Evolutionary conservation across 2,329 filamentous ascomycete species (phyloP), one percentile per base, ranked within the genome.

Genomic region (Macroventuria anomochaeta): DNA sequence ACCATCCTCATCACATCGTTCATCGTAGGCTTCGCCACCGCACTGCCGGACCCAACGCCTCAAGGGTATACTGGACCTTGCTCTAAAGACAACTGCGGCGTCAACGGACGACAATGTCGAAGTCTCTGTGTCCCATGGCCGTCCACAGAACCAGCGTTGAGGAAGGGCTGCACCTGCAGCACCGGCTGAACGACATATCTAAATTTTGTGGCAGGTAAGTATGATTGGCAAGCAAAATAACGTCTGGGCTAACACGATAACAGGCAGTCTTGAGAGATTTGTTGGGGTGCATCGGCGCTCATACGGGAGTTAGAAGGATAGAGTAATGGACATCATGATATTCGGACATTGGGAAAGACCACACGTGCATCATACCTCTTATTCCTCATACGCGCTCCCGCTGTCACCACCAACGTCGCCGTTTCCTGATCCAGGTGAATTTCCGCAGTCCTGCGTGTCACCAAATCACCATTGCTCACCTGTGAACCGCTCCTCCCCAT

Each of bases 11-110:
- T 55, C 21, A 36, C 46, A 38, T 37, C 52, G 5, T 12, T 46
- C 2, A 12, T 55, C 5, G 34, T 26, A 15, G 46, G 52, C 34
- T 18, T 61, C 31, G 52, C 57, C 1, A 11, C 43, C 6, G 60
- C 60, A 3, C 28, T 61, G 7, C 58, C 60, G 11, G 60, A 63
- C 21, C 60, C 60, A 2, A 42, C 48, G 3, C 60, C 60, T n/a
- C 60, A 61, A 37, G 58, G 55, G 11, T 63, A 61, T 25, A 47
- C 58, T 3, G 60, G 60, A 7, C 57, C 59, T 23, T 56, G 53
- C 26, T 26, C 41, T 3, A 31, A 25, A 3, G 28, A 47, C 6
- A 51, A 53, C 4, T 56, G 53, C 13, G 53, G 53, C 28, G 48
- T 34, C 15, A 56, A 21, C 6, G 40, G 47, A 11, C 25, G 20